Percentiles rank a stretch among this genome's conserved stretches.
phyloP scores from a whole-genome alignment of 805 yeast genomes.

The Wickerhamiella brachini region DNA sequence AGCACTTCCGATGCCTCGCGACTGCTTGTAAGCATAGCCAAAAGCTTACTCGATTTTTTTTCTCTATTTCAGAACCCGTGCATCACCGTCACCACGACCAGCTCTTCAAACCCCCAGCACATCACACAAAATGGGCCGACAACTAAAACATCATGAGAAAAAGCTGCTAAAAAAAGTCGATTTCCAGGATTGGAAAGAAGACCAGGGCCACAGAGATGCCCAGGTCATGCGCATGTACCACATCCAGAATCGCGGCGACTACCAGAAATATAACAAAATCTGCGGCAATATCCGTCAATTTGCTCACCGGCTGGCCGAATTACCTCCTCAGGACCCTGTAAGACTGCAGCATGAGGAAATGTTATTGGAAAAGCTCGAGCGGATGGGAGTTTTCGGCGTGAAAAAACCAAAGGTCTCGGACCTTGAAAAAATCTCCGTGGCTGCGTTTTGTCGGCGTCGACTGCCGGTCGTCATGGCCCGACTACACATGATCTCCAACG shows the following conservation, averaged over 20 bases:
- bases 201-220: slow-evolving; percentile 88
- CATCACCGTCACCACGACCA: no score
- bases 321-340: slow-evolving; percentile 78
- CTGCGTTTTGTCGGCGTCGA: slow-evolving; percentile 84
- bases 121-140: slow-evolving; percentile 34
- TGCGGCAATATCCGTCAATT: slow-evolving; percentile 85
- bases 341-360: slow-evolving; percentile 80
- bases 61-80: no score
- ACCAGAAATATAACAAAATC: slow-evolving; percentile 80
- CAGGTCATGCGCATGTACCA: slow-evolving; percentile 93
- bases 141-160: slow-evolving; percentile 88
- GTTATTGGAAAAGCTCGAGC: slow-evolving; percentile 70
- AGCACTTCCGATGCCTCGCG: no score
- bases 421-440: slow-evolving; percentile 81
- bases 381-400: slow-evolving; percentile 82
- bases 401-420: slow-evolving; percentile 73
- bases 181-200: slow-evolving; percentile 95
- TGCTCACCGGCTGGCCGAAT: slow-evolving; percentile 70
- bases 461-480: slow-evolving; percentile 92
- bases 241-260: slow-evolving; percentile 88
- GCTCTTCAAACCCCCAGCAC: no score
- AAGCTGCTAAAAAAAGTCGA: slow-evolving; percentile 90
- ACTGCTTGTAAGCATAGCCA: no score
- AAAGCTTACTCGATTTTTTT: not conserved
- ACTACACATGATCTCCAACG: slow-evolving; percentile 81